Evolutionary conservation across 306 rosid species (phyloP).

Genomic region (Lupinus albus): DNA sequence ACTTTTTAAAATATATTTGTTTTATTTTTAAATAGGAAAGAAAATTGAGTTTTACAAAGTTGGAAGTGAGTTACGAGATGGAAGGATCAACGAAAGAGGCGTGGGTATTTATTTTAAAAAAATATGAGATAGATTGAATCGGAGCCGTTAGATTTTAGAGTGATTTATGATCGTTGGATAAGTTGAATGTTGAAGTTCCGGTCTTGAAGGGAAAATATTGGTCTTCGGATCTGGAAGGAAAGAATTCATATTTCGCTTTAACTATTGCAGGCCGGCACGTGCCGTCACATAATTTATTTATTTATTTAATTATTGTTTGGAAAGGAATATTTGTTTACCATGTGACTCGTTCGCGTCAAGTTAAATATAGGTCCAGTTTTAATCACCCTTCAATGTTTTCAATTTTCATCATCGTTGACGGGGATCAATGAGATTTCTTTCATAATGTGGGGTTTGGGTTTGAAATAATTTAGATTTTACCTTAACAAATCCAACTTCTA

Average conservation of each 20-base stretch:
- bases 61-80: conserved; percentile 16
- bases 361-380: too few species aligned
- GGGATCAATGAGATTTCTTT: too few species aligned
- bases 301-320: too few species aligned
- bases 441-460: too few species aligned
- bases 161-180: conserved; percentile 39
- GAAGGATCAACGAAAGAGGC: conserved; percentile 37
- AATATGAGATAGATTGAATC: conserved; percentile 46
- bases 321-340: too few species aligned
- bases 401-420: too few species aligned
- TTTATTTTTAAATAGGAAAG: neutral
- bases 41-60: conserved; percentile 29
- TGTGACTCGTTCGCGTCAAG: too few species aligned
- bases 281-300: too few species aligned
- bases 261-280: too few species aligned
- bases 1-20: neutral
- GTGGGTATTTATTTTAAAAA: conserved; percentile 43
- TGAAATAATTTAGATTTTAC: too few species aligned
- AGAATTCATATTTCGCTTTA: neutral
- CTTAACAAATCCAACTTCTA: too few species aligned
- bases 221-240: conserved; percentile 58
- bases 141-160: conserved; percentile 26
- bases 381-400: too few species aligned
- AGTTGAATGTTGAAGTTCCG: conserved; percentile 1
- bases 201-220: conserved; percentile 48